Conservation (phyloP, 1,284 basidiomycete species). For the Boletus smithii region DNA sequence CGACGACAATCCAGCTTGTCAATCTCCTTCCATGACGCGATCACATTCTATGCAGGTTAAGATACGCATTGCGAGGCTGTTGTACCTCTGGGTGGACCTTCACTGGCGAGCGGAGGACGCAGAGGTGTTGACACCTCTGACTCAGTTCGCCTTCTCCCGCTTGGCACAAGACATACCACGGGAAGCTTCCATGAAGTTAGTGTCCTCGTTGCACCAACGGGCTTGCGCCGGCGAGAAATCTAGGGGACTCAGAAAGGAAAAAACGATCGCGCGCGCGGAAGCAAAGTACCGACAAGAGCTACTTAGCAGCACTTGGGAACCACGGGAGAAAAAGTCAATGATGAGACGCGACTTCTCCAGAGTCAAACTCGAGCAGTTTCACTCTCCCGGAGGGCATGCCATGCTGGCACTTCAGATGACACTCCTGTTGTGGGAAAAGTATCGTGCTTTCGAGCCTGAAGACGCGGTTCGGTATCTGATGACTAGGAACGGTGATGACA, state of each 20-base stretch:
- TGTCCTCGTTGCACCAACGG: constrained; percentile 26
- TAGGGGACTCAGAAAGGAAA: constrained; percentile 26
- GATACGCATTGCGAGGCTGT: constrained; percentile 60
- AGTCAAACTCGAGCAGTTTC: constrained; percentile 32
- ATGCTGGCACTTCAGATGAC: constrained; percentile 46
- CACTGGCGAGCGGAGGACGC: constrained; percentile 66
- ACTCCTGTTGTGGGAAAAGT: constrained; percentile 35
- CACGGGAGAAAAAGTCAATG: constrained; percentile 31
- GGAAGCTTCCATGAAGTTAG: constrained; percentile 23
- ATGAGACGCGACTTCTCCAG: constrained; percentile 23
- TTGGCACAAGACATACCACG: constrained; percentile 31
- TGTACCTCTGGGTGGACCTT: constrained; percentile 73
- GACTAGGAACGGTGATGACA: constrained; percentile 22
- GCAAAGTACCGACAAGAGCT: constrained; percentile 21
- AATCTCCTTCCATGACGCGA: constrained; percentile 38
- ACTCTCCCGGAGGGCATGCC: constrained; percentile 36
- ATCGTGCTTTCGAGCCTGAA: constrained; percentile 40
- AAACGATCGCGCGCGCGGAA: constrained; percentile 27
- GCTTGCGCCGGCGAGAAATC: constrained; percentile 22
- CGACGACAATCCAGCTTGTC: constrained; percentile 38
- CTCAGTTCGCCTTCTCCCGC: constrained; percentile 34
- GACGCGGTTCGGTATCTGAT: constrained; percentile 41
- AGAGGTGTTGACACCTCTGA: constrained; percentile 38
- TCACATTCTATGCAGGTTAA: constrained; percentile 53
- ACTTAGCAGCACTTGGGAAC: constrained; percentile 28